These are phyloP conservation scores for Aspergillus hancockii DNA, from an alignment of 495 filamentous ascomycete species.

Conservation along the genomic window DNA sequence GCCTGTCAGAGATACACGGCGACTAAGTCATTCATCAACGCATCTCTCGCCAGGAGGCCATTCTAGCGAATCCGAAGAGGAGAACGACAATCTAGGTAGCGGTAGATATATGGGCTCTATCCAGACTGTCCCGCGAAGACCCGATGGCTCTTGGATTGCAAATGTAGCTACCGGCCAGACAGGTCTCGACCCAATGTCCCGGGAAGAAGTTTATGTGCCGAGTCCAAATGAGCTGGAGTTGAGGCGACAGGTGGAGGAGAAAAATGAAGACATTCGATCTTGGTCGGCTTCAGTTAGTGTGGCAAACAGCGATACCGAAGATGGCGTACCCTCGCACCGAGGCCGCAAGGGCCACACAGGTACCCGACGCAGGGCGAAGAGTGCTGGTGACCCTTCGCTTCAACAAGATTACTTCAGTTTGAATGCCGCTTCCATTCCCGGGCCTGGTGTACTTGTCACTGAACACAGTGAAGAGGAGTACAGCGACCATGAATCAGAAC, in stretches of 20 bases:
- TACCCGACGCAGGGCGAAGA: slow-evolving; percentile 45
- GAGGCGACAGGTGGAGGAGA: slow-evolving; percentile 40
- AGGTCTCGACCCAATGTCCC: slow-evolving; percentile 43
- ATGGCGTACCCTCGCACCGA: slow-evolving; percentile 25
- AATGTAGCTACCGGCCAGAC: slow-evolving; percentile 31
- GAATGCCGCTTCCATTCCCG: slow-evolving; percentile 34
- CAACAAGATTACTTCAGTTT: slow-evolving; percentile 46
- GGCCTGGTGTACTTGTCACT: slow-evolving; percentile 47
- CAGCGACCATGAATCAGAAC: slow-evolving; percentile 32
- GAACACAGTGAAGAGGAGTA: slow-evolving; percentile 44
- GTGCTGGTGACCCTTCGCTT: slow-evolving; percentile 45
- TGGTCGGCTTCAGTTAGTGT: slow-evolving; percentile 47
- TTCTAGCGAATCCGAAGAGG: slow-evolving; percentile 34
- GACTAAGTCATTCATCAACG: slow-evolving; percentile 37
- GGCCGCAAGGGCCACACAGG: slow-evolving; percentile 23
- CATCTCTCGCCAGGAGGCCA: slow-evolving; percentile 40
- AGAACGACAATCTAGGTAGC: slow-evolving; percentile 24
- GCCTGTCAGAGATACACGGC: slow-evolving; percentile 36
- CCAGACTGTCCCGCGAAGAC: slow-evolving; percentile 25
- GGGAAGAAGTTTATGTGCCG: slow-evolving; percentile 39
- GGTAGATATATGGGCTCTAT: slow-evolving; percentile 13
- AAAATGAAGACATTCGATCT: slow-evolving; percentile 44
- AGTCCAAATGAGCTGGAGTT: slow-evolving; percentile 49
- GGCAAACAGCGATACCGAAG: slow-evolving; percentile 43
- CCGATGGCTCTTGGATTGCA: slow-evolving; percentile 37